Evolutionary conservation across 148 eudicot genomes (phyloP), one percentile per base, ranked within the genome.

Genomic region (Rhododendron henanense): DNA sequence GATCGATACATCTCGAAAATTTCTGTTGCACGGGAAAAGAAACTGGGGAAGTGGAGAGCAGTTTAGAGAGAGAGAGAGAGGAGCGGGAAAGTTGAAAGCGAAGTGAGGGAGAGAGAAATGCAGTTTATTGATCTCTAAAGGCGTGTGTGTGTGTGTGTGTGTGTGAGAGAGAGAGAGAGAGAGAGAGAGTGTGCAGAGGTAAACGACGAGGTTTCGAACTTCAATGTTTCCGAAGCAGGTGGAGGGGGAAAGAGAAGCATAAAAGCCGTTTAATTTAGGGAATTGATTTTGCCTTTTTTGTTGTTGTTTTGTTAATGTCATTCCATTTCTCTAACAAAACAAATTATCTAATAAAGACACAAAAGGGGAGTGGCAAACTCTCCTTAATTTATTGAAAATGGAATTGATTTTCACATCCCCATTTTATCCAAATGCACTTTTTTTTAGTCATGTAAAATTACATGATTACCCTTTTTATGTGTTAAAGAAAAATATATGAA

Each of bases 1-100:
- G 25, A 59, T 59, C 65, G n/a, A 59, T 6, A 6, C 25, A 59
- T 59, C 25, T 21, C n/a, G 9, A 59, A 19, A 1, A 21, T 59
- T 59, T 59, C 23, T 19, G 25, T 59, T 59, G 73, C 13, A 25
- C 8, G 16, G 5, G 10, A 10, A 85, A 3, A 81, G 8, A 41
- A 61, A 21, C 2, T 69, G 57, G 31, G 79, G 6, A 4, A 21
- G 14, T 6, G 31, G 9, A 13, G 39, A 79, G 67, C 75, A 78
- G 79, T 19, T 57, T 13, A 47, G 35, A 6, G 47, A 84, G 28
- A 76, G 33, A 45, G 83, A 79, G 83, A 31, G 78, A 87, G 76
- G 85, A 92, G 90, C 89, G 88, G 89, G 92, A 88, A 88, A 92
- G 86, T 69, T 80, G 67, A 82, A 81, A 84, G 37, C 55, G 39